These are phyloP conservation scores for Pichia californica DNA, from an alignment of 805 yeast species.

Conservation along the genomic window DNA sequence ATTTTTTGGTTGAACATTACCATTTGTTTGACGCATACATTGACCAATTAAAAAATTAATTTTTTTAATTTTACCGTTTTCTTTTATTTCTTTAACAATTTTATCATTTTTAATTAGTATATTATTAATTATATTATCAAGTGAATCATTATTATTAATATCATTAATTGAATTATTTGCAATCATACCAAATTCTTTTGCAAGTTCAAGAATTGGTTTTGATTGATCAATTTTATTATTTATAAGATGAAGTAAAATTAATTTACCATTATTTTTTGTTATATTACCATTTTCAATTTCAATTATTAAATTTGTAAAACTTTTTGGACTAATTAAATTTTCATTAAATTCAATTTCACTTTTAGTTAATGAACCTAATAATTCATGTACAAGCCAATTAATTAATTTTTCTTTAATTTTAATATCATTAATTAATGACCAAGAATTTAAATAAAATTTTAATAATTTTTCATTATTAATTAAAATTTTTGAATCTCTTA, in stretches of 20 bases:
- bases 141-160: conserved; percentile 30
- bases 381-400: conserved; percentile 72
- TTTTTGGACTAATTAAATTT: conserved; percentile 32
- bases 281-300: conserved; percentile 36
- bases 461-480: conserved; percentile 44
- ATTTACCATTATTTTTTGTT: conserved; percentile 61
- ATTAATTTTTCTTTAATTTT: conserved; percentile 4
- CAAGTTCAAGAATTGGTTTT: conserved; percentile 34
- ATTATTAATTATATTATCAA: conserved; percentile 26
- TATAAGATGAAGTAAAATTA: conserved; percentile 56
- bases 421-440: conserved; percentile 21
- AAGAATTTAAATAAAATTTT: conserved; percentile 46
- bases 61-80: conserved; percentile 50
- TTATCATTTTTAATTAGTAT: conserved; percentile 37
- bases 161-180: conserved; percentile 34
- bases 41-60: conserved; percentile 77
- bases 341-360: conserved; percentile 33
- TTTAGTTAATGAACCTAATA: conserved; percentile 62
- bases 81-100: conserved; percentile 47
- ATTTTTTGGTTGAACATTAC: conserved; percentile 36
- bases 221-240: conserved; percentile 36
- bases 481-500: conserved; percentile 72
- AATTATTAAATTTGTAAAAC: conserved; percentile 49
- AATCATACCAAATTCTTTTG: conserved; percentile 47
- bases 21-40: conserved; percentile 76